Base-by-base conservation (phyloP, 2,329 filamentous ascomycete species). In the Zelopaecilomyces penicillatus region DNA sequence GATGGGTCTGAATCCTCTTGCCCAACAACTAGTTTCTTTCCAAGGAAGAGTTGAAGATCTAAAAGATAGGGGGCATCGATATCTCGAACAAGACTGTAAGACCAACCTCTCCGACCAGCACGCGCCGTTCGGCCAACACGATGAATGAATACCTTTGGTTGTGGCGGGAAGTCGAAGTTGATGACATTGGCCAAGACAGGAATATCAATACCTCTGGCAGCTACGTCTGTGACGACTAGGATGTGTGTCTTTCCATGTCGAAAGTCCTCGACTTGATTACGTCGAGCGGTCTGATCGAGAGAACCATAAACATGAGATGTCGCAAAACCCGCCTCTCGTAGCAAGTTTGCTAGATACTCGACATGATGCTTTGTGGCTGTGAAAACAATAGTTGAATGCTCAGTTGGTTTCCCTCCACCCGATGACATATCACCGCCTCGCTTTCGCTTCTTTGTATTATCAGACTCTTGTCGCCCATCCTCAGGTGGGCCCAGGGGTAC, bases 151-250 rank as follows among this genome's bases (percentile, higher is more conserved):
- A 98, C 82, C 67, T 98, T 98, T 19, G 93, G 88, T 58, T 97
- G 93, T 2, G 91, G 86, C 3, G 93, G 91, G 52, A 98, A 98
- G 60, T 97, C 91, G 65, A 95, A 98, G 71, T 98, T 97, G 71
- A 98, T 91, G 47, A 98, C 93, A 61, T 98, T 97, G 45, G 88
- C 90, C 32, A 98, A 75, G 39, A 96, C 78, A 0, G 93, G 93
- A 54, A 98, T 95, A 79, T 98, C 93, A 50, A 98, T 94, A 80
- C 93, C 91, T 73, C 93, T 79, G 26, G 93, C 93, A 10, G 93
- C 93, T 43, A 98, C 89, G 62, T 98, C 93, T 1, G 93, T 98
- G 37, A 97, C 91, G 3, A 98, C 90, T 6, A 98, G 69, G 39
- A 98, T 89, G 54, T 95, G 91, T 0, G 87, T 85, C 51, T 84